Evolutionary conservation across 768 basidiomycete species (phyloP).

Genomic region (Mycena maculata): DNA sequence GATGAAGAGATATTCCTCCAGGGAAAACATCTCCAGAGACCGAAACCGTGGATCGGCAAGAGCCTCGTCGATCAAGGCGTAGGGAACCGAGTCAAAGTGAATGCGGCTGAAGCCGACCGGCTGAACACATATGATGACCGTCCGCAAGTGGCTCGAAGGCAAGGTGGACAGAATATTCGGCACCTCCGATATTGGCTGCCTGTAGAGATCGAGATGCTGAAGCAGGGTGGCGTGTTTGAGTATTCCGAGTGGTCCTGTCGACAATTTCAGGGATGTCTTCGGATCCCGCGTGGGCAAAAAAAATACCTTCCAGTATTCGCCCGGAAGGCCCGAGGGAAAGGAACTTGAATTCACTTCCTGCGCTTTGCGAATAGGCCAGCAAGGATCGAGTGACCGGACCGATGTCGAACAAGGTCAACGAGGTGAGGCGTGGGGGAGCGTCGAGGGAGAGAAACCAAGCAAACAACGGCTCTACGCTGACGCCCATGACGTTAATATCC

Average conservation of each 20-base stretch:
- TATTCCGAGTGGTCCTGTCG: too few species aligned
- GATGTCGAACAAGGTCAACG: neutral
- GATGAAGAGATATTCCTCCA: too few species aligned
- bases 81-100: neutral
- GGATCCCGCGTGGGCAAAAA: neutral
- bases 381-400: neutral
- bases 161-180: too few species aligned
- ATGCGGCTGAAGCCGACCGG: too few species aligned
- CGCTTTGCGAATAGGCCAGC: neutral
- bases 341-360: neutral
- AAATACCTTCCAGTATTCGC: neutral
- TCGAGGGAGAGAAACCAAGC: neutral
- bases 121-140: too few species aligned
- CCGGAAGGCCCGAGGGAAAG: neutral
- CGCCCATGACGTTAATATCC: neutral
- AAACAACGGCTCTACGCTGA: neutral
- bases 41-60: neutral
- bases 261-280: too few species aligned
- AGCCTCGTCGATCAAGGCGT: neutral
- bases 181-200: too few species aligned
- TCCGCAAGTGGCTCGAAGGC: too few species aligned
- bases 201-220: too few species aligned
- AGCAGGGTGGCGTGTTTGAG: too few species aligned
- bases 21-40: neutral
- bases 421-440: neutral